A percentile compares a stretch with the other conserved stretches of the same genome.
Evolutionary conservation across 148 eudicot species (phyloP).

Genomic region (Pharnaceum exiguum): DNA sequence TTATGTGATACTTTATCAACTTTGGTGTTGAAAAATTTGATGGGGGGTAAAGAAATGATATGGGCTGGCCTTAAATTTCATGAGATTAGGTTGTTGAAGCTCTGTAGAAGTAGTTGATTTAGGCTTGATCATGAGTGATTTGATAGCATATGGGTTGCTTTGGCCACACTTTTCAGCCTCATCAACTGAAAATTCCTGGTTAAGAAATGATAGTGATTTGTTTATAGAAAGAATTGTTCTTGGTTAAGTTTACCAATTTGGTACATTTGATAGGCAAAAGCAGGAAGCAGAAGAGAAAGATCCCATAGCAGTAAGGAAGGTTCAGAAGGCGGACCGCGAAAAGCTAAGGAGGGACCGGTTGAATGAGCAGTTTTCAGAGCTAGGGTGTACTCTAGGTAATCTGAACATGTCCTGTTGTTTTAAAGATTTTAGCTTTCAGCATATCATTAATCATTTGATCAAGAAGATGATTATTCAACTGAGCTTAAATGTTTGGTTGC

Average conservation of each 20-base stretch:
- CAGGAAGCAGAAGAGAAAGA: constrained; percentile 40
- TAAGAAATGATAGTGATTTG: too few relatives aligned
- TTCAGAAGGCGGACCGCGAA: constrained; percentile 77
- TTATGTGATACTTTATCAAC: too few relatives aligned
- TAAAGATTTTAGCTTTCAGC: background rate
- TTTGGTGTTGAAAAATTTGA: too few relatives aligned
- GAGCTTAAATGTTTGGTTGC: too few relatives aligned
- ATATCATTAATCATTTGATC: too few relatives aligned
- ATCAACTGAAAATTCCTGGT: too few relatives aligned
- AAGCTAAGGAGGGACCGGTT: constrained; percentile 64
- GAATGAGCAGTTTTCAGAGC: constrained; percentile 58
- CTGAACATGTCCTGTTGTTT: background rate
- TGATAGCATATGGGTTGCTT: background rate
- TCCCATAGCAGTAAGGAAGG: constrained; percentile 40
- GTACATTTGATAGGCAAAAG: constrained; percentile 31
- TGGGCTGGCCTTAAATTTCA: too few relatives aligned
- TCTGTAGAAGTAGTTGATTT: background rate
- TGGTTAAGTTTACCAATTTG: background rate
- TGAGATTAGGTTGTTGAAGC: constrained; percentile 1
- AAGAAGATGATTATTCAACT: too few relatives aligned
- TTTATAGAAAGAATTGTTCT: background rate
- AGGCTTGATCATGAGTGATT: background rate
- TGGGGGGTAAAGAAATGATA: too few relatives aligned
- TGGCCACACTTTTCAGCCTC: background rate
- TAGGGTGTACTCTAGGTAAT: constrained; percentile 54